Evolutionary conservation across 2,329 filamentous ascomycete genomes (phyloP).

Genomic region (Exophiala alcalophila): DNA sequence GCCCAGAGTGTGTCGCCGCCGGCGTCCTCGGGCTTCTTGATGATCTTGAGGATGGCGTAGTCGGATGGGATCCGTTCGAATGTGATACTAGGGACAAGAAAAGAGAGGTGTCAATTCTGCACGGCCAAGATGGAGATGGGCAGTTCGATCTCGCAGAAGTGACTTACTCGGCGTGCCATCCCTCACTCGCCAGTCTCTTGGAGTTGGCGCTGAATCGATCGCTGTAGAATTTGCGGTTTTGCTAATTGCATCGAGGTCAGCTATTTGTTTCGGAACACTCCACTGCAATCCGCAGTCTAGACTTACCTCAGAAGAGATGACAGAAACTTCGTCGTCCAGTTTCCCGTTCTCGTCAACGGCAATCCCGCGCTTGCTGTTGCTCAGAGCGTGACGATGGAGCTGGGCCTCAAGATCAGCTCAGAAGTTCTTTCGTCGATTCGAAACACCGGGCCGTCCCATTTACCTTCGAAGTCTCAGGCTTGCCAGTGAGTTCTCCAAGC

Average conservation of each 20-base stretch:
- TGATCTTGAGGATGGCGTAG: constrained; percentile 59
- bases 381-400: constrained; percentile 47
- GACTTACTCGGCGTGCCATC: constrained; percentile 48
- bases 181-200: constrained; percentile 36
- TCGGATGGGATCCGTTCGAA: constrained; percentile 64
- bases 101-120: background rate
- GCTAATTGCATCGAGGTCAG: no score
- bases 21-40: constrained; percentile 50
- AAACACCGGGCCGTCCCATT: background rate
- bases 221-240: constrained; percentile 38
- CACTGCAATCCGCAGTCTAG: no score
- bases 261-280: no score
- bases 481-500: constrained; percentile 48
- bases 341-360: constrained; percentile 45
- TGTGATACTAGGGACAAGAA: constrained; percentile 44
- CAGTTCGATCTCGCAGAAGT: constrained; percentile 41
- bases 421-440: background rate
- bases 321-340: constrained; percentile 49
- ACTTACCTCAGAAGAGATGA: constrained; percentile 45
- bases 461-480: constrained; percentile 44
- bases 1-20: constrained; percentile 64
- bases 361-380: constrained; percentile 48
- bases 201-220: constrained; percentile 32
- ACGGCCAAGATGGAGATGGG: constrained; percentile 39
- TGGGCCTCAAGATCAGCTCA: constrained; percentile 2